Conservation (phyloP, 1,284 basidiomycete species). For the Ganoderma multipileum region DNA sequence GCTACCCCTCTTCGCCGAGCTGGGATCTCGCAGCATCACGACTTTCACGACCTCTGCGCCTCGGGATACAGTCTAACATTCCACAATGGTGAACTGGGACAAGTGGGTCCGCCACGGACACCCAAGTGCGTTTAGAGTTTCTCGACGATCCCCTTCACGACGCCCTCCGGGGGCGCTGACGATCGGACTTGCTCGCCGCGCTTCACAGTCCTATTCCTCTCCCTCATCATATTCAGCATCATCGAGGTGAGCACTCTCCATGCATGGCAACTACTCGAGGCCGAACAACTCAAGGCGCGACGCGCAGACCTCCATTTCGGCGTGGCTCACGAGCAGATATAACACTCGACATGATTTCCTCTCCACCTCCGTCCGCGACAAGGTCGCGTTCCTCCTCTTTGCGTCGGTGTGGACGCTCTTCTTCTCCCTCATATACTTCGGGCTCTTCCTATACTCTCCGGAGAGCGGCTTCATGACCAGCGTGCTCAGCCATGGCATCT, state of each 20-base stretch:
- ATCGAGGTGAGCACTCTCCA: slow-evolving; percentile 53
- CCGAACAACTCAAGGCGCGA: not conserved
- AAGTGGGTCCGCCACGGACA: slow-evolving; percentile 55
- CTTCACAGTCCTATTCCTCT: slow-evolving; percentile 53
- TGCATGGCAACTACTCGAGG: not conserved
- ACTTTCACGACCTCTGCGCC: slow-evolving; percentile 27
- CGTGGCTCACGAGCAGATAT: slow-evolving; percentile 70
- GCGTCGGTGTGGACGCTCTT: slow-evolving; percentile 72
- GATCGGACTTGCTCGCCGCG: not conserved
- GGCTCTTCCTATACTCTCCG: slow-evolving; percentile 57
- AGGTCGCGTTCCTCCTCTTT: slow-evolving; percentile 73
- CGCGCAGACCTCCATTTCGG: slow-evolving; percentile 65
- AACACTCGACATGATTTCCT: slow-evolving; percentile 61
- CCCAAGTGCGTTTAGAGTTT: slow-evolving; percentile 49
- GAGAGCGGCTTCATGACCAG: slow-evolving; percentile 59
- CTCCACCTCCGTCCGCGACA: slow-evolving; percentile 57
- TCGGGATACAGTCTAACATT: not conserved
- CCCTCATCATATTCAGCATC: slow-evolving; percentile 63
- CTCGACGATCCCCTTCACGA: not conserved
- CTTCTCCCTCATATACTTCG: slow-evolving; percentile 57
- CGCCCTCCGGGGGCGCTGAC: slow-evolving; percentile 1
- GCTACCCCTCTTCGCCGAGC: not conserved
- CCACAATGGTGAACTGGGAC: slow-evolving; percentile 46
- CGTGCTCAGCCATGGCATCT: slow-evolving; percentile 65
- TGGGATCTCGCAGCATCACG: slow-evolving; percentile 17